Conservation (phyloP, 2,329 filamentous ascomycete species). For the Calonectria multiphialidica region DNA sequence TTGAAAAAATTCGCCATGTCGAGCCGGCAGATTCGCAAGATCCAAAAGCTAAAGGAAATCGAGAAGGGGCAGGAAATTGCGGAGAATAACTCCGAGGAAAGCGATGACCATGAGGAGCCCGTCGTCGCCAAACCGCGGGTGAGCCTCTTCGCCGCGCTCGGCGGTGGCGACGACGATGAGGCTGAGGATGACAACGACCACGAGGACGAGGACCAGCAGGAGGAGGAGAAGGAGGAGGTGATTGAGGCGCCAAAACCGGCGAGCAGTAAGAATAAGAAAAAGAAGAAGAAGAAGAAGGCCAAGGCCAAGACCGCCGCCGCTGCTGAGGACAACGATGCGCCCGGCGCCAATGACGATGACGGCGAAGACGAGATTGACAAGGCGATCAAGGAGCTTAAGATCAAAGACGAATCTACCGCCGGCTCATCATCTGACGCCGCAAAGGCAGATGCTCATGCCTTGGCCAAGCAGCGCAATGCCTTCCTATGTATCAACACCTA, state of each 20-base stretch:
- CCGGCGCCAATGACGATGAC: constrained; percentile 36
- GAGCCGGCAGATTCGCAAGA: constrained; percentile 63
- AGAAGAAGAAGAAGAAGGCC: constrained; percentile 53
- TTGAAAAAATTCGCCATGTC: constrained; percentile 55
- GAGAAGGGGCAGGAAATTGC: constrained; percentile 41
- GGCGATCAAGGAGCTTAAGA: constrained; percentile 63
- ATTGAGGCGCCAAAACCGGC: constrained; percentile 29
- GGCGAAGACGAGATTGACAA: constrained; percentile 68
- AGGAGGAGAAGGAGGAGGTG: constrained; percentile 35
- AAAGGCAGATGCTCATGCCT: constrained; percentile 16
- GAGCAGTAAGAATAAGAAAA: constrained; percentile 46
- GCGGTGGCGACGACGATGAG: constrained; percentile 55
- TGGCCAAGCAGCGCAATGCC: constrained; percentile 48
- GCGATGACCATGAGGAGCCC: constrained; percentile 47
- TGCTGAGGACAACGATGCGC: constrained; percentile 8
- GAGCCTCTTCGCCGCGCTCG: constrained; percentile 67
- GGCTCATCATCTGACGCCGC: neutral
- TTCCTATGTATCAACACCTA: constrained; percentile 69
- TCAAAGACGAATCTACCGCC: constrained; percentile 40
- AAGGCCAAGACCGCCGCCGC: constrained; percentile 30
- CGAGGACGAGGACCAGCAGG: constrained; percentile 31
- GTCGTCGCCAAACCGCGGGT: constrained; percentile 52
- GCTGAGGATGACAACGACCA: constrained; percentile 50
- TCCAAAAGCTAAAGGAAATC: constrained; percentile 63
- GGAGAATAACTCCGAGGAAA: constrained; percentile 40